Evolutionary conservation across 1,284 basidiomycete genomes (phyloP).

Genomic region (Leccinum solheimii): DNA sequence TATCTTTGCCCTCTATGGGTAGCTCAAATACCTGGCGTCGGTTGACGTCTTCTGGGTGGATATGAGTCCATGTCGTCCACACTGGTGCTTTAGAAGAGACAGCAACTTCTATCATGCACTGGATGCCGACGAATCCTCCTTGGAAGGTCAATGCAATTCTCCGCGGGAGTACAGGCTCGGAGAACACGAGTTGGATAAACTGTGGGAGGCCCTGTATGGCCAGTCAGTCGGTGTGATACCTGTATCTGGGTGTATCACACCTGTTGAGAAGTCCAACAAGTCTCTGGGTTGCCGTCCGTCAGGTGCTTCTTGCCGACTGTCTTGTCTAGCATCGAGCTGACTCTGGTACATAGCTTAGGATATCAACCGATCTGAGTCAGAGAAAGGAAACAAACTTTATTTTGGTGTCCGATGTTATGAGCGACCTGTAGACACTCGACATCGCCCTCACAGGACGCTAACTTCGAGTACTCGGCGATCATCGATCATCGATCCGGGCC

Average conservation of each 20-base stretch:
- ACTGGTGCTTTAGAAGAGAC: conserved; percentile 24
- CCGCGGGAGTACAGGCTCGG: conserved; percentile 51
- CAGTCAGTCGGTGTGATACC: conserved; percentile 8
- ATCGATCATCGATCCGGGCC: neutral
- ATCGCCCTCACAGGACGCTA: conserved; percentile 8
- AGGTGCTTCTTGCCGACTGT: conserved; percentile 70
- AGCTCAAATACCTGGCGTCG: conserved; percentile 66
- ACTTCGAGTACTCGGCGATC: neutral
- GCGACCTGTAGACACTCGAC: conserved; percentile 19
- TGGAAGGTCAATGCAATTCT: conserved; percentile 71
- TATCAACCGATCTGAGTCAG: conserved; percentile 5
- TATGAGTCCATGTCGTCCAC: conserved; percentile 51
- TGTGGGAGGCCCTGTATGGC: conserved; percentile 66
- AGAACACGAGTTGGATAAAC: conserved; percentile 65
- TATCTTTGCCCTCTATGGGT: conserved; percentile 27
- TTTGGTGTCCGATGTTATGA: conserved; percentile 40
- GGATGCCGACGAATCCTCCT: conserved; percentile 77
- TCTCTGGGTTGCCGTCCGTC: conserved; percentile 70
- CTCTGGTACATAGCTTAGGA: conserved; percentile 44
- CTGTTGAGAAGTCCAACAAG: conserved; percentile 83
- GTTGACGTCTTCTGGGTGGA: conserved; percentile 79
- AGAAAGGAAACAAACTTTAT: conserved; percentile 46
- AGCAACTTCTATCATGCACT: conserved; percentile 52
- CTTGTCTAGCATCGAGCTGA: conserved; percentile 83
- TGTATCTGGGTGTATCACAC: conserved; percentile 37